Conservation (phyloP, 1,139 yeast genomes). For the Hansenula sp. region DNA sequence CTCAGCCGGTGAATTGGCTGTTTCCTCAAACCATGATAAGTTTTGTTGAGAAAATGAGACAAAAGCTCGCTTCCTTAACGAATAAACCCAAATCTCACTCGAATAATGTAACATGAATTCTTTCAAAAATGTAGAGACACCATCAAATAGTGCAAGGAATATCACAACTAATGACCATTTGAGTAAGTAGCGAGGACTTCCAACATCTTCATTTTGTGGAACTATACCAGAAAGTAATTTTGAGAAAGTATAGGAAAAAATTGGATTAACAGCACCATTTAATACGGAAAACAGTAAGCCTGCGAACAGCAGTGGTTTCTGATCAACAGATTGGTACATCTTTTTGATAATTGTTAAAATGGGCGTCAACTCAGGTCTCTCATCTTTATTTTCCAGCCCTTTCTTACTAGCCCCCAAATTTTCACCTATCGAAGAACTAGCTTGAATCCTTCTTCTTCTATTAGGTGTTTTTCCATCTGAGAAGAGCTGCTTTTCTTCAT, state of each 20-base stretch:
- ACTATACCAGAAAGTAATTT: conserved; percentile 58
- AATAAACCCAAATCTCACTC: conserved; percentile 67
- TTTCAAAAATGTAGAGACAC: conserved; percentile 50
- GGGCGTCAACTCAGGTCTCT: conserved; percentile 24
- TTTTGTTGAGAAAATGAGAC: conserved; percentile 48
- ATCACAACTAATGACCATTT: conserved; percentile 70
- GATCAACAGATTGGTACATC: conserved; percentile 32
- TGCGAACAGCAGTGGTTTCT: conserved; percentile 34
- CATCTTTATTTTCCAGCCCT: conserved; percentile 4
- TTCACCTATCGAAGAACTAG: background rate
- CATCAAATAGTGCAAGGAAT: conserved; percentile 58
- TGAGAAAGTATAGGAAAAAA: conserved; percentile 76
- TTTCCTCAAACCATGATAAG: conserved; percentile 47
- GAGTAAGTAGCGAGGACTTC: conserved; percentile 33
- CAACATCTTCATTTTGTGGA: conserved; percentile 30
- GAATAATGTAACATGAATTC: conserved; percentile 47
- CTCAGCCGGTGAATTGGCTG: conserved; percentile 45
- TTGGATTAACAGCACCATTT: conserved; percentile 67
- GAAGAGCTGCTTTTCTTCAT: conserved; percentile 5
- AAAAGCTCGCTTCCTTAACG: conserved; percentile 50
- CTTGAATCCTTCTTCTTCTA: conserved; percentile 1
- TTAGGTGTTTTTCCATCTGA: background rate
- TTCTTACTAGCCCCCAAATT: conserved; percentile 1
- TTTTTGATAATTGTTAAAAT: conserved; percentile 32
- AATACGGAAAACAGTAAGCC: conserved; percentile 54